A percentile compares a stretch with the other conserved stretches of the same genome.
Conservation (phyloP, 768 basidiomycete species). For the Pisolithus orientalis region DNA sequence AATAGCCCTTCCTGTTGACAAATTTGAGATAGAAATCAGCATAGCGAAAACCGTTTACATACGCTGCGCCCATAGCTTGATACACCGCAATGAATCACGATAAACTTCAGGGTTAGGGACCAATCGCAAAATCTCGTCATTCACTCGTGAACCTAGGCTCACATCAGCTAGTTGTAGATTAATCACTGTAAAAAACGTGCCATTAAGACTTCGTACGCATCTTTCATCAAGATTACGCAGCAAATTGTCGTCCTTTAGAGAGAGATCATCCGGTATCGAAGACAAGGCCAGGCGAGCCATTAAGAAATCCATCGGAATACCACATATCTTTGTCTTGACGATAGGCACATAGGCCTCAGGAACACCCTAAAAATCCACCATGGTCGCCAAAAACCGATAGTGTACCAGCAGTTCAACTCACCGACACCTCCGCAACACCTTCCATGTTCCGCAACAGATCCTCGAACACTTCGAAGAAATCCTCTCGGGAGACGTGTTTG, state of each 20-base stretch:
- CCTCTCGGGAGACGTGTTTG: slow-evolving; percentile 90
- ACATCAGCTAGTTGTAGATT: slow-evolving; percentile 2
- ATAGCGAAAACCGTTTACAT: slow-evolving; percentile 24
- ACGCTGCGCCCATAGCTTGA: slow-evolving; percentile 98
- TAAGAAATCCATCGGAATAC: slow-evolving; percentile 89
- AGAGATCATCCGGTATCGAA: slow-evolving; percentile 87
- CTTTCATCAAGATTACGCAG: slow-evolving; percentile 90
- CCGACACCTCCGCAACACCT: slow-evolving; percentile 84
- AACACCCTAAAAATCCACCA: slow-evolving; percentile 58
- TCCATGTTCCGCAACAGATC: slow-evolving; percentile 80
- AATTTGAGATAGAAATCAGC: slow-evolving; percentile 4
- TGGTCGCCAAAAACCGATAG: slow-evolving; percentile 1
- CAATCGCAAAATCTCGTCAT: slow-evolving; percentile 89
- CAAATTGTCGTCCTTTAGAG: slow-evolving; percentile 86
- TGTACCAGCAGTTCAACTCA: slow-evolving; percentile 36
- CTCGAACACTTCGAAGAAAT: slow-evolving; percentile 92
- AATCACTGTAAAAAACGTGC: slow-evolving; percentile 28
- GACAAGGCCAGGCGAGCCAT: slow-evolving; percentile 87
- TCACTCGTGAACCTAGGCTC: slow-evolving; percentile 80
- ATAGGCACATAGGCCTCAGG: slow-evolving; percentile 97
- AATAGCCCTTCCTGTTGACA: slow-evolving; percentile 74
- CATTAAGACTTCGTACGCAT: slow-evolving; percentile 91
- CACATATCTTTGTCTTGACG: slow-evolving; percentile 84
- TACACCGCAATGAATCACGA: slow-evolving; percentile 89
- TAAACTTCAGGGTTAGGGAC: slow-evolving; percentile 94